Conservation (phyloP, 2,329 filamentous ascomycete species). For the Beauveria scarabaeidicola region DNA sequence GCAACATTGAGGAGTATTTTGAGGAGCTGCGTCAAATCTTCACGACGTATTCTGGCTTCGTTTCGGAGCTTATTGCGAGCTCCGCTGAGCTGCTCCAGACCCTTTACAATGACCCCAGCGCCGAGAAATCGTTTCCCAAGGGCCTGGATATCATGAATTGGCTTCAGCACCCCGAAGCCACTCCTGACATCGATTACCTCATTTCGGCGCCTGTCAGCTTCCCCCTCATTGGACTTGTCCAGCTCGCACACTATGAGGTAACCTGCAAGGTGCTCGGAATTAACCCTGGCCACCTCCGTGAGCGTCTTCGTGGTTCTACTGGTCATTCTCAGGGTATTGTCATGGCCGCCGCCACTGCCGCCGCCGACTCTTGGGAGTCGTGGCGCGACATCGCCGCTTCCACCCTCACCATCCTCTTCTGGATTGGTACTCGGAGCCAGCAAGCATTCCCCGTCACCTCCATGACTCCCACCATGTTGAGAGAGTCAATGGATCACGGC, state of each 20-base stretch:
- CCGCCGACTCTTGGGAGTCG: slow-evolving; percentile 86
- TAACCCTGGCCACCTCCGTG: slow-evolving; percentile 79
- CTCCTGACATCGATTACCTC: slow-evolving; percentile 89
- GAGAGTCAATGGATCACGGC: slow-evolving; percentile 87
- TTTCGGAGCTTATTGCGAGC: slow-evolving; percentile 72
- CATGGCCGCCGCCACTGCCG: slow-evolving; percentile 83
- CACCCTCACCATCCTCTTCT: slow-evolving; percentile 89
- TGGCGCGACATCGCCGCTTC: slow-evolving; percentile 73
- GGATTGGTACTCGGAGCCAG: slow-evolving; percentile 95
- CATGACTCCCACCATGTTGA: slow-evolving; percentile 78
- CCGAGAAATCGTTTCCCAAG: slow-evolving; percentile 93
- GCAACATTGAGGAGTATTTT: slow-evolving; percentile 99
- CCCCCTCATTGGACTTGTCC: slow-evolving; percentile 89
- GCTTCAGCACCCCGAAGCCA: slow-evolving; percentile 81
- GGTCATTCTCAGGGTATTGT: slow-evolving; percentile 97
- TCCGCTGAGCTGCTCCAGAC: slow-evolving; percentile 82
- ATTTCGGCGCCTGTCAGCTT: slow-evolving; percentile 93
- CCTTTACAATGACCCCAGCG: slow-evolving; percentile 72
- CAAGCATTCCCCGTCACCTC: slow-evolving; percentile 95
- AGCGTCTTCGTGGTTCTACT: slow-evolving; percentile 78
- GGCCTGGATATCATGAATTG: slow-evolving; percentile 92
- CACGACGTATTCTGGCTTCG: slow-evolving; percentile 82
- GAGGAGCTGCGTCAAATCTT: slow-evolving; percentile 91
- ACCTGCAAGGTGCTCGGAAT: slow-evolving; percentile 87
- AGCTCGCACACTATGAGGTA: slow-evolving; percentile 91